A percentile compares a stretch with the other conserved stretches of the same genome.
phyloP scores from a whole-genome alignment of 2,329 filamentous ascomycete genomes.

The Curvularia spicifera region DNA sequence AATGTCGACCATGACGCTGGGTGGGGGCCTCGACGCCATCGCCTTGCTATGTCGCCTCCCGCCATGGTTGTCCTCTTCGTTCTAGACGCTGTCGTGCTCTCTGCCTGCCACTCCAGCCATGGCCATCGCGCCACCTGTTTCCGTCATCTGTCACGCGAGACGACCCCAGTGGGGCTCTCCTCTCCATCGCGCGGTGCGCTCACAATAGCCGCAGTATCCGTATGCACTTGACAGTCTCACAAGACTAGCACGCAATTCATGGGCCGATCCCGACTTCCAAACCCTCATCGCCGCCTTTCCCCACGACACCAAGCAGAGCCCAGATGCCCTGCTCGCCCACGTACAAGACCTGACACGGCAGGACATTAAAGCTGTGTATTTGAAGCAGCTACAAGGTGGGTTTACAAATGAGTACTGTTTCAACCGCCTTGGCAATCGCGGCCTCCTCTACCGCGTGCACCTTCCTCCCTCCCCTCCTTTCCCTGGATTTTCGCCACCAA shows the following conservation, averaged over 20 bases:
- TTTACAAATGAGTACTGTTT: conserved; percentile 23
- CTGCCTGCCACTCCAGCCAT: conserved; percentile 26
- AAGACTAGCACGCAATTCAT: conserved; percentile 67
- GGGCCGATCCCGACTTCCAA: conserved; percentile 69
- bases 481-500: conserved; percentile 27
- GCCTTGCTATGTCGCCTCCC: conserved; percentile 37
- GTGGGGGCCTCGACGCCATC: conserved; percentile 28
- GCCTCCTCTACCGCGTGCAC: conserved; percentile 4
- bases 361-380: conserved; percentile 77
- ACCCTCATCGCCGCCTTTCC: conserved; percentile 76
- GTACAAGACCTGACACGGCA: conserved; percentile 72
- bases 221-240: conserved; percentile 74
- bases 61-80: conserved; percentile 21
- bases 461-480: conserved; percentile 1
- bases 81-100: conserved; percentile 23
- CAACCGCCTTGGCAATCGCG: conserved; percentile 12
- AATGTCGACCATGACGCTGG: conserved; percentile 30
- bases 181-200: conserved; percentile 30
- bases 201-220: conserved; percentile 68
- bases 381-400: conserved; percentile 73
- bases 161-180: conserved; percentile 17
- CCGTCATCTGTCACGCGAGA: conserved; percentile 41
- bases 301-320: conserved; percentile 64
- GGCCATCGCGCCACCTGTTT: conserved; percentile 27
- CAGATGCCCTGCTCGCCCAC: conserved; percentile 67